Evolutionary conservation across 306 rosid species (phyloP).

Genomic region (Quercus bicolor): DNA sequence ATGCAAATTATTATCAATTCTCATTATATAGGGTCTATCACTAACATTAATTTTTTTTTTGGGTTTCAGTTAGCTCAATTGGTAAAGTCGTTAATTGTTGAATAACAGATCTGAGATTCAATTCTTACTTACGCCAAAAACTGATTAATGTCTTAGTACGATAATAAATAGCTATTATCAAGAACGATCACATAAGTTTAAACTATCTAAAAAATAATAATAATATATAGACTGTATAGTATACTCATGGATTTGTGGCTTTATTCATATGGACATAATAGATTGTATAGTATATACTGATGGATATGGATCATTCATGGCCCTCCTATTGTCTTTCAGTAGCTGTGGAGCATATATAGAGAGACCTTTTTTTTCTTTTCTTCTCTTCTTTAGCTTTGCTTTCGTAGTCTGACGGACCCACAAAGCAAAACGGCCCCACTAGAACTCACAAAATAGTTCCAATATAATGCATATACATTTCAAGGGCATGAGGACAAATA

Average conservation of each 20-base stretch:
- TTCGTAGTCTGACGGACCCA: slow-evolving; percentile 23
- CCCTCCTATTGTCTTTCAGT: background rate
- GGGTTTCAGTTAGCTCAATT: accelerated
- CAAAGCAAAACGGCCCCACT: slow-evolving; percentile 20
- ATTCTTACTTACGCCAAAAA: accelerated
- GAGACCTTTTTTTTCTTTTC: background rate
- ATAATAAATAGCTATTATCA: too few species aligned
- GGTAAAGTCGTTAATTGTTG: accelerated
- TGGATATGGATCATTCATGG: too few species aligned
- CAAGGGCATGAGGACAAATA: background rate
- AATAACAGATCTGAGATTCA: accelerated
- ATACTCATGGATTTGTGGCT: too few species aligned
- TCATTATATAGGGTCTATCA: too few species aligned
- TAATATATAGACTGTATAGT: too few species aligned
- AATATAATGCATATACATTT: background rate
- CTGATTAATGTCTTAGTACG: accelerated
- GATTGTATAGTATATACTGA: too few species aligned
- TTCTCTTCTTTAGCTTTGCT: slow-evolving; percentile 1
- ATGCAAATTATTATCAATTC: too few species aligned
- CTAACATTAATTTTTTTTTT: too few species aligned
- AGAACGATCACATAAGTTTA: accelerated
- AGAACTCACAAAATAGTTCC: background rate
- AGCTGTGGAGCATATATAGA: background rate
- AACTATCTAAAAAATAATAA: too few species aligned
- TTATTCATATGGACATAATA: too few species aligned